A percentile compares a stretch with the other conserved stretches of the same genome.
phyloP scores from a whole-genome alignment of 2,329 filamentous ascomycete species.

The Seiridium unicorne region DNA sequence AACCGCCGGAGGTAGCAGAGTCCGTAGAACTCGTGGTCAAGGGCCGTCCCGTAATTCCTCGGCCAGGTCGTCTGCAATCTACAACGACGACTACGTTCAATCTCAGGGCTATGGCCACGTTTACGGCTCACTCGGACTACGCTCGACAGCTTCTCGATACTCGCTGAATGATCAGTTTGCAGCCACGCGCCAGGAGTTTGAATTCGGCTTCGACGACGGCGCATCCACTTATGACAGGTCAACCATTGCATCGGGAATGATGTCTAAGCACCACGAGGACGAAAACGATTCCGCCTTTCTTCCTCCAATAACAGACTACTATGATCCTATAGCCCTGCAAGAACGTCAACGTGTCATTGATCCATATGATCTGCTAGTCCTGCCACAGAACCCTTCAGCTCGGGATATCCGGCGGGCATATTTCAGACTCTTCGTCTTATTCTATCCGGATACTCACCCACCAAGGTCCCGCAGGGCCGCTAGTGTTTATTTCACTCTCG shows the following conservation, averaged over 20 bases:
- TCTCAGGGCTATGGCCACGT: neutral
- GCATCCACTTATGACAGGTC: conserved; percentile 39
- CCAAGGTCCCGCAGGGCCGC: conserved; percentile 35
- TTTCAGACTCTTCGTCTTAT: conserved; percentile 40
- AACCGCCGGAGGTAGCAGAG: neutral
- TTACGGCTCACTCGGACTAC: conserved; percentile 17
- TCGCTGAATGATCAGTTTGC: conserved; percentile 49
- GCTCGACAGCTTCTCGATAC: conserved; percentile 40
- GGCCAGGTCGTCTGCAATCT: conserved; percentile 8
- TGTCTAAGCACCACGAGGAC: conserved; percentile 1
- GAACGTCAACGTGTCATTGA: conserved; percentile 24
- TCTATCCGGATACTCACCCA: conserved; percentile 43
- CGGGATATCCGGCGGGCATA: conserved; percentile 42
- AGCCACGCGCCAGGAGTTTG: conserved; percentile 42
- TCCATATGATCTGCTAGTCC: conserved; percentile 44
- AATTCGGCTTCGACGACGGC: conserved; percentile 46
- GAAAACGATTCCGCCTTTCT: neutral
- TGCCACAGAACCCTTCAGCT: conserved; percentile 32
- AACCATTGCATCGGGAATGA: conserved; percentile 17
- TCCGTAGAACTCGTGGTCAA: conserved; percentile 4
- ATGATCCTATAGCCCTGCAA: neutral
- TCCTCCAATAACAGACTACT: conserved; percentile 6
- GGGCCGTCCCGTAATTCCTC: conserved; percentile 8
- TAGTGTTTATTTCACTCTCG: conserved; percentile 36
- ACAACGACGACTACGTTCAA: conserved; percentile 10